A percentile compares a stretch with the other conserved stretches of the same genome.
Evolutionary conservation across 345 rosid species (phyloP).

Genomic region (Jatropha curcas): DNA sequence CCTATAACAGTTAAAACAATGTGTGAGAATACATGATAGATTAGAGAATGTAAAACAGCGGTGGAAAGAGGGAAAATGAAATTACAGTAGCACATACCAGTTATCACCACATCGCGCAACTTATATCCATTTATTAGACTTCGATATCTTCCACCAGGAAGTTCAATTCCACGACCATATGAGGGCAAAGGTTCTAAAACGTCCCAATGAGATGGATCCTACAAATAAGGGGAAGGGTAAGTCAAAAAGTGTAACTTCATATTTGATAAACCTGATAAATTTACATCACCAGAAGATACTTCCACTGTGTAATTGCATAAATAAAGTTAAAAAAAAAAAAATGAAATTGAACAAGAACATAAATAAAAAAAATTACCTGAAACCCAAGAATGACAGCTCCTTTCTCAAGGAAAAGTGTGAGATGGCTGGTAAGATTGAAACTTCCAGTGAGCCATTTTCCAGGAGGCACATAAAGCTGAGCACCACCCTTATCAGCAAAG

Average conservation of each 20-base stretch:
- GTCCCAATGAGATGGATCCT: conserved; percentile 89
- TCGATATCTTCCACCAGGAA: conserved; percentile 71
- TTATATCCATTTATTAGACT: conserved; percentile 83
- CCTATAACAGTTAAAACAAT: conserved; percentile 41
- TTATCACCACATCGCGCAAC: conserved; percentile 72
- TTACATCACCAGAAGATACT: background rate
- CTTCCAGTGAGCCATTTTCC: conserved; percentile 96
- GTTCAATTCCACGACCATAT: conserved; percentile 83
- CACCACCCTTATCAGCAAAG: conserved; percentile 95
- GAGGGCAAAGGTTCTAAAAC: conserved; percentile 78
- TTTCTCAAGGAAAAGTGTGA: conserved; percentile 86
- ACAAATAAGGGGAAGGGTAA: conserved; percentile 15
- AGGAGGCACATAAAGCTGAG: conserved; percentile 87
- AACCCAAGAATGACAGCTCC: conserved; percentile 90
- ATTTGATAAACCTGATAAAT: background rate
- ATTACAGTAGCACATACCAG: conserved; percentile 44
- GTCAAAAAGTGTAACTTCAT: background rate
- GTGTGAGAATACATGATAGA: background rate
- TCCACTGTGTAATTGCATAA: background rate
- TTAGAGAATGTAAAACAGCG: background rate
- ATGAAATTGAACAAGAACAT: background rate
- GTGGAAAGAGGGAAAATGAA: background rate
- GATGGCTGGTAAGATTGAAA: conserved; percentile 94
- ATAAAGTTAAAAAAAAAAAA: background rate
- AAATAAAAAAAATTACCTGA: conserved; percentile 47